A percentile compares a stretch with the other conserved stretches of the same genome.
Evolutionary conservation across 441 rosid species (phyloP).

Genomic region (Rhodomyrtus psidioides): DNA sequence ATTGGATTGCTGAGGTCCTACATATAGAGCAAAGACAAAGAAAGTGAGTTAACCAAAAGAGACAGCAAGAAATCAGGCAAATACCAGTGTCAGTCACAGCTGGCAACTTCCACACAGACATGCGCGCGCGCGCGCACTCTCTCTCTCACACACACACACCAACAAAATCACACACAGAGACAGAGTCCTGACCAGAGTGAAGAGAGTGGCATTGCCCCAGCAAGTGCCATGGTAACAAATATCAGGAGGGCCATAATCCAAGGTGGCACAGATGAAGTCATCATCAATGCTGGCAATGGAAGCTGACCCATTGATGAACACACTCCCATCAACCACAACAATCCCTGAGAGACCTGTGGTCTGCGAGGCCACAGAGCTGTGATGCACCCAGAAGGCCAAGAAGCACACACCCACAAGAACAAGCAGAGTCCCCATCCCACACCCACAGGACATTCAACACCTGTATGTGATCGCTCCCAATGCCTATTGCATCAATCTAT

Average conservation of each 20-base stretch:
- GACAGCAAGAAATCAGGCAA: neutral
- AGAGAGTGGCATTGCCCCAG: slow-evolving; percentile 6
- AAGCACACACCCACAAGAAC: slow-evolving; percentile 3
- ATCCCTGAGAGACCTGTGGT: neutral
- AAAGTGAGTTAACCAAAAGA: neutral
- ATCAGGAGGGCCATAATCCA: slow-evolving; percentile 12
- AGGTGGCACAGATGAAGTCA: slow-evolving; percentile 45
- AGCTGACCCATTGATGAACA: slow-evolving; percentile 23
- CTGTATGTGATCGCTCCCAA: neutral
- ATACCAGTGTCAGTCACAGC: neutral
- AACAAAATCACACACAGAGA: neutral
- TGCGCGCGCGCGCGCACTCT: neutral
- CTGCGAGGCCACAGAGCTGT: neutral
- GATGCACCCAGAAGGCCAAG: neutral
- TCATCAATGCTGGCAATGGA: slow-evolving; percentile 26
- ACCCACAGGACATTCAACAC: neutral
- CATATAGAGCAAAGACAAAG: neutral
- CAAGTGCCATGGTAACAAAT: slow-evolving; percentile 2
- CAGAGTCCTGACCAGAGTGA: slow-evolving; percentile 1
- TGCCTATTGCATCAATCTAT: neutral
- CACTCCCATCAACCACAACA: slow-evolving; percentile 21
- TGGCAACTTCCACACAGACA: neutral
- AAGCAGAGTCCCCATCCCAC: neutral
- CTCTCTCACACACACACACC: no score
- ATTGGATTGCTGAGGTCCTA: slow-evolving; percentile 67